These are phyloP conservation scores for Orychophragmus violaceus DNA, from an alignment of 345 rosid genomes.

Conservation along the genomic window DNA sequence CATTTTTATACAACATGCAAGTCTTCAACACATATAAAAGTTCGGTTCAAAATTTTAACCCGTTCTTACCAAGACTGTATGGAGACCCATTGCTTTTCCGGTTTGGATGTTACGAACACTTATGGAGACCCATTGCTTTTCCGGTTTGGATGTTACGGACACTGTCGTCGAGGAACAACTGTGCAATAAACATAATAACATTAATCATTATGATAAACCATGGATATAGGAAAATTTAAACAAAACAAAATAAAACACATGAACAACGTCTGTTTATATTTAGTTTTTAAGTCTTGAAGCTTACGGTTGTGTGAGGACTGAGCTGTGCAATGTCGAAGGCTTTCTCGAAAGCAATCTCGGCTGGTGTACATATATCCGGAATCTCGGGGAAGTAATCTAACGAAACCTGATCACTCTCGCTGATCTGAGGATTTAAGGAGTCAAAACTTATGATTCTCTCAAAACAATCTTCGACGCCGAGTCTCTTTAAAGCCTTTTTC, in stretches of 20 bases:
- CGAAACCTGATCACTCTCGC: slow-evolving; percentile 14
- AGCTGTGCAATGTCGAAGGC: too few species aligned
- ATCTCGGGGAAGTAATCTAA: slow-evolving; percentile 36
- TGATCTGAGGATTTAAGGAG: slow-evolving; percentile 61
- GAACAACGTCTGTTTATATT: neutral
- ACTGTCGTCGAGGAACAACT: slow-evolving; percentile 83
- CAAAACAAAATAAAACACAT: too few species aligned
- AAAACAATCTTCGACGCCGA: slow-evolving; percentile 78
- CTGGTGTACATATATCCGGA: slow-evolving; percentile 75
- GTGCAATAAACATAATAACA: slow-evolving; percentile 2
- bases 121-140: too few species aligned
- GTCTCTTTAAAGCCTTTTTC: slow-evolving; percentile 51
- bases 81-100: too few species aligned
- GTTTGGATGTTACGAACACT: too few species aligned
- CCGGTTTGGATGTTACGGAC: too few species aligned
- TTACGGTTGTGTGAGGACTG: too few species aligned
- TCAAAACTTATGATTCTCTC: slow-evolving; percentile 89
- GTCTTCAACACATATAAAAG: neutral
- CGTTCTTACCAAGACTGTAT: slow-evolving; percentile 55
- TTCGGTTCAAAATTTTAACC: neutral
- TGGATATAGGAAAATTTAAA: too few species aligned
- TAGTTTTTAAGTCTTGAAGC: neutral
- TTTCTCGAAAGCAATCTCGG: too few species aligned
- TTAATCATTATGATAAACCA: neutral
- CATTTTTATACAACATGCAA: neutral